Evolutionary conservation across 164 flowering plant genomes (phyloP).

Genomic region (Vitis riparia): DNA sequence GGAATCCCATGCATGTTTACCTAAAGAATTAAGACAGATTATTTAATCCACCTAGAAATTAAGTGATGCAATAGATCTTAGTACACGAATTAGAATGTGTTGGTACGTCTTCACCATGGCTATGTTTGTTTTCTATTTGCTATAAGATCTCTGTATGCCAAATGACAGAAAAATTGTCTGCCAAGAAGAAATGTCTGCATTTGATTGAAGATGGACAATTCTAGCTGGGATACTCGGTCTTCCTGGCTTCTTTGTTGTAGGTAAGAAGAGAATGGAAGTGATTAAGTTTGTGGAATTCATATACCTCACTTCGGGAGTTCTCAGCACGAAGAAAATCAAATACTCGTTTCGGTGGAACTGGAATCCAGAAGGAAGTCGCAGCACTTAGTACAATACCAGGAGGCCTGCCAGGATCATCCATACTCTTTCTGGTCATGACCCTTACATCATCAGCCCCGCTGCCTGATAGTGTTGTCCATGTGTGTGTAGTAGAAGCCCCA

Average conservation of each 20-base stretch:
- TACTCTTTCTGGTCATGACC: conserved; percentile 84
- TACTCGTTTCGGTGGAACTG: conserved; percentile 65
- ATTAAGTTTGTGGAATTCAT: neutral
- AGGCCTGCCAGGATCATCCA: conserved; percentile 90
- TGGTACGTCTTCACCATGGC: no score
- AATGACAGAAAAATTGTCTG: no score
- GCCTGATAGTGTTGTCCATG: conserved; percentile 79
- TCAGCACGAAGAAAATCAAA: conserved; percentile 82
- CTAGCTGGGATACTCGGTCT: no score
- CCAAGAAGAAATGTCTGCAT: neutral
- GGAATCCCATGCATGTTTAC: no score
- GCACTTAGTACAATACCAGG: conserved; percentile 93
- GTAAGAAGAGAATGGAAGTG: no score
- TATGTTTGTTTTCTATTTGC: no score
- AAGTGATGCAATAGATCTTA: no score
- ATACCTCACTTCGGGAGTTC: conserved; percentile 75
- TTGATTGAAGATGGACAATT: no score
- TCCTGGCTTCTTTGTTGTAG: neutral
- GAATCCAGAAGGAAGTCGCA: conserved; percentile 90
- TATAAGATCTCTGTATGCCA: no score
- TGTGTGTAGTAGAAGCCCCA: conserved; percentile 79
- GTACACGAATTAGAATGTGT: no score
- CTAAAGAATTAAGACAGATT: no score
- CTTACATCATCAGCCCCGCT: conserved; percentile 79
- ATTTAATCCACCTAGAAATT: no score